Base-by-base conservation (phyloP, 805 yeast genomes). In the Pichia sporocuriosa region DNA sequence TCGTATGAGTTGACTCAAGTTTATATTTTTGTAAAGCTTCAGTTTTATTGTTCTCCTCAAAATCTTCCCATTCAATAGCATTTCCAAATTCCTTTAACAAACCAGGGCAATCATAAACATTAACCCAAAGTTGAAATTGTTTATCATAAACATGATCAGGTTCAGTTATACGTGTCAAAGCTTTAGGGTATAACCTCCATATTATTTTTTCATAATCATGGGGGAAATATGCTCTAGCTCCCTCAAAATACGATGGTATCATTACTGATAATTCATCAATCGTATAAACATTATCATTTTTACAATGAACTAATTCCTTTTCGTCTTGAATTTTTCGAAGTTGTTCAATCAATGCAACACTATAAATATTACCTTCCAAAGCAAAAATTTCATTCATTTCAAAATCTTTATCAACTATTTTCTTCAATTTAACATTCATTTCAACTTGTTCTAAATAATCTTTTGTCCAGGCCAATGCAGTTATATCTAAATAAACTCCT, bases 61-160 rank as follows among this genome's bases (percentile, higher is more conserved):
- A n/a, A n/a, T n/a, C n/a, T n/a, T n/a, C n/a, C n/a, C n/a, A n/a
- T n/a, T n/a, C n/a, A n/a, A n/a, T n/a, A n/a, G n/a, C n/a, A n/a
- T n/a, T n/a, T n/a, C n/a, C n/a, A n/a, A n/a, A n/a, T n/a, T n/a
- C n/a, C n/a, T n/a, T n/a, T n/a, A n/a, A n/a, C n/a, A 59, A 54
- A 6, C 49, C 56, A 6, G 50, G 42, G 26, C 65, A 59, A 13
- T 54, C 58, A 11, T 46, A 32, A 24, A 52, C 45, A 2, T 54
- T 52, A 9, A 77, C 56, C 93, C 93, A 83, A 15, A 72, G 56
- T 34, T 84, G 61, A 34, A 80, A 54, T 37, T 72, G 70, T 1
- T 76, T 73, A 22, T 77, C 54, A 51, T 64, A 82, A 2, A 64
- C 57, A 47, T 70, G 70, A 1, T 61, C 65, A 10, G 61, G 56